phyloP scores from a whole-genome alignment of 352 stramenopile species.

The Globisporangium spinosum region DNA sequence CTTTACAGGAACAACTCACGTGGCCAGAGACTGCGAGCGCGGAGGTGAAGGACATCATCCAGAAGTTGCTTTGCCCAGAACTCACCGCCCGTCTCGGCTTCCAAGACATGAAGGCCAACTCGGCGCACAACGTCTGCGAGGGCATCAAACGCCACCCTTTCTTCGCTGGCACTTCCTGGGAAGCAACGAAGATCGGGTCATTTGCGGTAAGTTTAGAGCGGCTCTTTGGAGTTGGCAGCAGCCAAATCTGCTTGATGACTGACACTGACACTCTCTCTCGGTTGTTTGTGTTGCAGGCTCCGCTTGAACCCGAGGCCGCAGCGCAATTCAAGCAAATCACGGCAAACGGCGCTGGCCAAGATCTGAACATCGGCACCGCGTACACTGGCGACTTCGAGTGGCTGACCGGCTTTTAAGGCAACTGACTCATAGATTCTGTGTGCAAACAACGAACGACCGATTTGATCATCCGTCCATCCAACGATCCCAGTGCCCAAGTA shows the following conservation, averaged over 20 bases:
- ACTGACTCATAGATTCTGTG: slow-evolving; percentile 5
- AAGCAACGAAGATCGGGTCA: slow-evolving; percentile 74
- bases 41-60: slow-evolving; percentile 72
- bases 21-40: slow-evolving; percentile 66
- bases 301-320: slow-evolving; percentile 62
- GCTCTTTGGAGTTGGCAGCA: background rate
- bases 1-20: slow-evolving; percentile 41
- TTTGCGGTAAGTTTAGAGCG: slow-evolving; percentile 49
- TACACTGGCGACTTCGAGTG: slow-evolving; percentile 75
- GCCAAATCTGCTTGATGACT: slow-evolving; percentile 6
- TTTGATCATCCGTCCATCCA: background rate
- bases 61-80: slow-evolving; percentile 56
- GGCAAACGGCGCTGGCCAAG: slow-evolving; percentile 35
- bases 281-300: slow-evolving; percentile 36
- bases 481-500: background rate
- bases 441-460: background rate
- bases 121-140: slow-evolving; percentile 47
- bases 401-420: slow-evolving; percentile 66
- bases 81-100: slow-evolving; percentile 53
- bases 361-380: slow-evolving; percentile 67
- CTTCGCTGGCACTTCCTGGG: slow-evolving; percentile 80
- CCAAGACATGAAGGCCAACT: slow-evolving; percentile 40
- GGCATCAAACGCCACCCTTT: slow-evolving; percentile 80
- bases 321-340: slow-evolving; percentile 75
- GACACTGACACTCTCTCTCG: background rate